A percentile compares a stretch with the other conserved stretches of the same genome.
Evolutionary conservation across 345 rosid genomes (phyloP).

Genomic region (Murraya koenigii): DNA sequence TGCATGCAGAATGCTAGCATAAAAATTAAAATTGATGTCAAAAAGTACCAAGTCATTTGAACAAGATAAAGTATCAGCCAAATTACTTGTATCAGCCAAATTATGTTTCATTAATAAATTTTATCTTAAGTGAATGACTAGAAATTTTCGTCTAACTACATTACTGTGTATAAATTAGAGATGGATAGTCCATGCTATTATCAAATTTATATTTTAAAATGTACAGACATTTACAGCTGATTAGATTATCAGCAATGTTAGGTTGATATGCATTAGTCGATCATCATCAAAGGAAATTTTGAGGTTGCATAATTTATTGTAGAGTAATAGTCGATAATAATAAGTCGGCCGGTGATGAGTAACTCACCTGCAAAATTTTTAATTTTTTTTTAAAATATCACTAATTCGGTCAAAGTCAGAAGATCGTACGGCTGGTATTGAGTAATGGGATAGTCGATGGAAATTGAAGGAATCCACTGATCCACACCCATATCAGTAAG

Average conservation of each 20-base stretch:
- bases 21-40: neutral
- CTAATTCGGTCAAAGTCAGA: neutral
- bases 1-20: slow-evolving; percentile 27
- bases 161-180: neutral
- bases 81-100: neutral
- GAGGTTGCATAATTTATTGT: neutral
- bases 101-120: too few relatives aligned
- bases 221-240: too few relatives aligned
- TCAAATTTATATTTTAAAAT: too few relatives aligned
- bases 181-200: neutral
- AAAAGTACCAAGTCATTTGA: neutral
- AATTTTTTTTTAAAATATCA: too few relatives aligned
- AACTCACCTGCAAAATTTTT: slow-evolving; percentile 40
- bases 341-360: slow-evolving; percentile 66
- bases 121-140: too few relatives aligned
- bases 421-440: neutral
- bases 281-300: neutral
- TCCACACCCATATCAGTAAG: too few relatives aligned
- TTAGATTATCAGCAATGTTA: too few relatives aligned
- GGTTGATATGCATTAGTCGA: too few relatives aligned
- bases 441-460: neutral
- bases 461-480: too few relatives aligned
- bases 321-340: slow-evolving; percentile 21
- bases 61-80: neutral
- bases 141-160: neutral